Evolutionary conservation across 176 grass and related monocot species (phyloP), one percentile per base, ranked within the genome.

Genomic region (Carex littledalei): DNA sequence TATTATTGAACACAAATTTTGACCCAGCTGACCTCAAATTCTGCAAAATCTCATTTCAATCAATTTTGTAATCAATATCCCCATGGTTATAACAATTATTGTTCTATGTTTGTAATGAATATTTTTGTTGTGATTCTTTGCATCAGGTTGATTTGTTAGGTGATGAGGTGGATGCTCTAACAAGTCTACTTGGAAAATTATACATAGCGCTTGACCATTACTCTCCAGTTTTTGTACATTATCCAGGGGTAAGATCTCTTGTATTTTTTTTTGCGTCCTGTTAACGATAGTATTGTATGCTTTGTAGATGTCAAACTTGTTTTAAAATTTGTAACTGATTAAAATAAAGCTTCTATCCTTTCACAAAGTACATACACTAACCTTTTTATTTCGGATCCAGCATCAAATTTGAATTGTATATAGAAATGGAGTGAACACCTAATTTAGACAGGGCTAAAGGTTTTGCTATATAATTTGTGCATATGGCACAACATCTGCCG

Each of bases 151-250:
- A 97, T 81, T 43, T 94, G 67, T 91, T 97, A 81, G 94, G 92
- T 0, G 94, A 97, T 86, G 94, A 97, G 79, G 92, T 97, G 55
- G 94, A 97, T 31, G 84, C 87, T 20, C 87, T 97, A 84, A 35
- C 92, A 34, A 82, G 63, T 72, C 83, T 94, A 81, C 84, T 94
- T 39, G 92, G 90, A 67, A 94, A 94, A 83, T 89, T 97, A 34
- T 97, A 97, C 21, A 80, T 91, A 84, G 90, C 94, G 82, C 92
- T 97, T 56, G 90, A 97, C 21, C 94, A 97, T 88, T 97, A 97
- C 86, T 94, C 90, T 20, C 94, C 90, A 52, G 92, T 97, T 81
- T 85, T 97, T 68, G 86, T 91, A 88, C 94, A 97, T 82, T 97
- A 97, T 50, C 90, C 87, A 20, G 94, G 94, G 87, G 94, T 94